These are phyloP conservation scores for Euphorbia celastroides DNA, from an alignment of 441 rosid genomes.

Conservation along the genomic window DNA sequence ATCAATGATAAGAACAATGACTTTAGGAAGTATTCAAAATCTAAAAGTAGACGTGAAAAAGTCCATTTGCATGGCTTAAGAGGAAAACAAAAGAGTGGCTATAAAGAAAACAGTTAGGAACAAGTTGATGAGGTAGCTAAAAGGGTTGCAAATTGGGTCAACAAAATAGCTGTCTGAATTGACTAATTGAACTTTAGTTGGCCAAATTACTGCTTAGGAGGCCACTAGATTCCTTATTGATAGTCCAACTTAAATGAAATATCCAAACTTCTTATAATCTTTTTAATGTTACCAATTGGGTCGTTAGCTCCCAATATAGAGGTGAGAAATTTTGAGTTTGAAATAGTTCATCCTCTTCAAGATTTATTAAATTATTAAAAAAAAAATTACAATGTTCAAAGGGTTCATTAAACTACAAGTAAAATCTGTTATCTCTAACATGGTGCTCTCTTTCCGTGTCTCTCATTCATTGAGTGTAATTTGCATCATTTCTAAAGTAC, in stretches of 20 bases:
- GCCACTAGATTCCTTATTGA: slow-evolving; percentile 9
- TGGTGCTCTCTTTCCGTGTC: too few species aligned
- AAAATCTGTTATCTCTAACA: too few species aligned
- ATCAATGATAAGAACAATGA: neutral
- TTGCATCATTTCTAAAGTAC: too few species aligned
- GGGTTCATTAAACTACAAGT: too few species aligned
- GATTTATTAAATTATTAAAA: too few species aligned
- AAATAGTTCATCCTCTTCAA: too few species aligned
- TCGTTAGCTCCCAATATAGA: too few species aligned
- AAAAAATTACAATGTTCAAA: too few species aligned
- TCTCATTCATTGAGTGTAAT: too few species aligned
- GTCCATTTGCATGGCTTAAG: neutral
- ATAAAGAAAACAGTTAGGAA: neutral
- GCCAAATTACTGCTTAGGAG: slow-evolving; percentile 5
- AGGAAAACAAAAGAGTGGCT: too few species aligned
- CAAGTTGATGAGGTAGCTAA: neutral
- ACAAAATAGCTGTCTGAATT: slow-evolving; percentile 16
- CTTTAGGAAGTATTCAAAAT: neutral
- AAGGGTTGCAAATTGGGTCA: neutral
- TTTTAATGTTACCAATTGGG: too few species aligned
- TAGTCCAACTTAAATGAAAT: neutral
- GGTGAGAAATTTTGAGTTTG: too few species aligned
- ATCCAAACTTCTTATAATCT: neutral
- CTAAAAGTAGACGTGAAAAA: neutral
- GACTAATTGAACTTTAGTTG: slow-evolving; percentile 9